Evolutionary conservation across 345 rosid genomes (phyloP).

Genomic region (Aquilaria yunnanensis): DNA sequence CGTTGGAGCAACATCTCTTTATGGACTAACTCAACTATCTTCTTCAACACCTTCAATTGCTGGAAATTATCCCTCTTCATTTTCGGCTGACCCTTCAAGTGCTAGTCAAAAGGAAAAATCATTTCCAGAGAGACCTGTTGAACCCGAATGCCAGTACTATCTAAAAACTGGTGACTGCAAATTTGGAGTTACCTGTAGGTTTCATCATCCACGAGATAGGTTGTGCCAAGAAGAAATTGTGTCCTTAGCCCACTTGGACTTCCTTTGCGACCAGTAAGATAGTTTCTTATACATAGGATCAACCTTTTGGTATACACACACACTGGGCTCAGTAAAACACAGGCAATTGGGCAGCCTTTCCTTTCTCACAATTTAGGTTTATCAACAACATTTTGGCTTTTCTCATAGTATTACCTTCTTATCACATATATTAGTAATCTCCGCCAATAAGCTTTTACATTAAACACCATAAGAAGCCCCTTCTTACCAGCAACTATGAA

Average conservation of each 20-base stretch:
- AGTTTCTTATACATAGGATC: too few relatives aligned
- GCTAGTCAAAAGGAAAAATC: constrained; percentile 51
- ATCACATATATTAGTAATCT: too few relatives aligned
- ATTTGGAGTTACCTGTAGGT: constrained; percentile 81
- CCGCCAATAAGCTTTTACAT: too few relatives aligned
- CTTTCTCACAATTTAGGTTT: background rate
- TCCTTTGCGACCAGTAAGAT: constrained; percentile 84
- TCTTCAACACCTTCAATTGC: too few relatives aligned
- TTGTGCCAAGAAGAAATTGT: constrained; percentile 50
- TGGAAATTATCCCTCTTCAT: constrained; percentile 42
- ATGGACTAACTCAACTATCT: too few relatives aligned
- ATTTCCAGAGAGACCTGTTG: constrained; percentile 95
- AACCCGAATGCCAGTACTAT: constrained; percentile 82
- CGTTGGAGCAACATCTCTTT: too few relatives aligned
- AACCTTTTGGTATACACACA: too few relatives aligned
- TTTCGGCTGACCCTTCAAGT: constrained; percentile 42
- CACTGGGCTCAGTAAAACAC: too few relatives aligned
- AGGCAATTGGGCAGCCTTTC: too few relatives aligned
- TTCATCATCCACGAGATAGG: constrained; percentile 83
- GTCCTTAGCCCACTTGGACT: constrained; percentile 76
- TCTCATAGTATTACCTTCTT: too few relatives aligned
- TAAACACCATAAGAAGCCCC: too few relatives aligned
- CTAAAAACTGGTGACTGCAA: constrained; percentile 90
- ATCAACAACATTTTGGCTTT: background rate
- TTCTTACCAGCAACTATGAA: too few relatives aligned